phyloP scores from a whole-genome alignment of 225 moss, liverwort and hornwort species.

The Physcomitrellopsis africana region DNA sequence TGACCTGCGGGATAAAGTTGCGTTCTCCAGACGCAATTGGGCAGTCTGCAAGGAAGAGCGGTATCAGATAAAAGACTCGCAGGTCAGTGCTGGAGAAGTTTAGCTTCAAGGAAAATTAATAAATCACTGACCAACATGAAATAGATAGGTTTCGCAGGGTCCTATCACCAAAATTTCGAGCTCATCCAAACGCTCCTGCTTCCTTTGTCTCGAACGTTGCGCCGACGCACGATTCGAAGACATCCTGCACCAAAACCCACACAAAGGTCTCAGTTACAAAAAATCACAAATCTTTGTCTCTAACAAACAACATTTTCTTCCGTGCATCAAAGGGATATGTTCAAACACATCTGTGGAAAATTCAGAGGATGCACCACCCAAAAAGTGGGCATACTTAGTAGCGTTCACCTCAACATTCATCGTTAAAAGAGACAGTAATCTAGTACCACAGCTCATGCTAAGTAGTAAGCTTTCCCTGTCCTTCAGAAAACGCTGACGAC shows the following conservation, averaged over 20 bases:
- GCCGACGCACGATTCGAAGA: slow-evolving; percentile 64
- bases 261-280: slow-evolving; percentile 18
- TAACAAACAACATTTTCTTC: not conserved
- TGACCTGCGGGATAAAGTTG: slow-evolving; percentile 16
- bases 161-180: slow-evolving; percentile 59
- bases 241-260: slow-evolving; percentile 49
- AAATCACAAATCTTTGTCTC: not conserved
- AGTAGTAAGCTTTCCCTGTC: not conserved
- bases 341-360: not conserved
- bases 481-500: slow-evolving; percentile 5
- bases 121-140: not conserved
- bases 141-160: not conserved
- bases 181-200: slow-evolving; percentile 62
- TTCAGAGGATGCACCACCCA: slow-evolving; percentile 26
- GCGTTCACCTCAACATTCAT: not conserved
- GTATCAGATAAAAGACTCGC: not conserved
- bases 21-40: slow-evolving; percentile 36
- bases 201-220: slow-evolving; percentile 60
- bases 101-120: not conserved
- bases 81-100: not conserved
- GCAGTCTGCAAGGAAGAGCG: slow-evolving; percentile 43
- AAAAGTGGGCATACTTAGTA: not conserved
- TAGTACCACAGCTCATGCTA: slow-evolving; percentile 18
- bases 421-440: not conserved
- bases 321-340: not conserved